A percentile compares a stretch with the other conserved stretches of the same genome.
Conservation (phyloP, 2,329 filamentous ascomycete genomes). For the Pseudogymnoascus sp. region DNA sequence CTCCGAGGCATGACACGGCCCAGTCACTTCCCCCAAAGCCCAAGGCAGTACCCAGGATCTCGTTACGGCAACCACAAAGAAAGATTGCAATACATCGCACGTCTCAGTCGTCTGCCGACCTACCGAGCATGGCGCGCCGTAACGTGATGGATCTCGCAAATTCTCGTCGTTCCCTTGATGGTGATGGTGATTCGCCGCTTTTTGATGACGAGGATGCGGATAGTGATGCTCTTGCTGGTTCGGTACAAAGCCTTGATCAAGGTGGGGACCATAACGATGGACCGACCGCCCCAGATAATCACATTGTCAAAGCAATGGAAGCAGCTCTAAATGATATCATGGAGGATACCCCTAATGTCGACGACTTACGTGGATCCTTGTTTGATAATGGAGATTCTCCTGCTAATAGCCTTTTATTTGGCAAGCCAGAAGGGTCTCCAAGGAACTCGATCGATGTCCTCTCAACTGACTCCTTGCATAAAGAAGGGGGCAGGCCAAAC, state of each 20-base stretch:
- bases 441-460: slow-evolving; percentile 54
- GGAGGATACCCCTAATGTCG: slow-evolving; percentile 64
- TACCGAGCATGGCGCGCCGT: slow-evolving; percentile 33
- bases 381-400: slow-evolving; percentile 50
- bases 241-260: slow-evolving; percentile 71
- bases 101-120: slow-evolving; percentile 53
- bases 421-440: slow-evolving; percentile 51
- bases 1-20: slow-evolving; percentile 20
- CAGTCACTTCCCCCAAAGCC: slow-evolving; percentile 35
- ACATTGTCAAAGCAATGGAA: slow-evolving; percentile 88
- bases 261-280: slow-evolving; percentile 51
- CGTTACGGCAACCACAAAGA: slow-evolving; percentile 38
- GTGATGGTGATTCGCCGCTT: slow-evolving; percentile 46
- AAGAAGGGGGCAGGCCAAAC: slow-evolving; percentile 63
- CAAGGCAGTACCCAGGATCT: slow-evolving; percentile 37
- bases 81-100: slow-evolving; percentile 49
- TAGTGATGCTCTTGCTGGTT: slow-evolving; percentile 60
- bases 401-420: slow-evolving; percentile 41
- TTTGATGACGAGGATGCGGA: slow-evolving; percentile 73
- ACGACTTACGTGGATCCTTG: slow-evolving; percentile 58
- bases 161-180: slow-evolving; percentile 64
- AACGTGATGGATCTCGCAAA: slow-evolving; percentile 26
- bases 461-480: slow-evolving; percentile 36
- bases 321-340: slow-evolving; percentile 87
- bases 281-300: slow-evolving; percentile 56